Evolutionary conservation across 176 grass and related monocot species (phyloP).

Genomic region (Poa annua): DNA sequence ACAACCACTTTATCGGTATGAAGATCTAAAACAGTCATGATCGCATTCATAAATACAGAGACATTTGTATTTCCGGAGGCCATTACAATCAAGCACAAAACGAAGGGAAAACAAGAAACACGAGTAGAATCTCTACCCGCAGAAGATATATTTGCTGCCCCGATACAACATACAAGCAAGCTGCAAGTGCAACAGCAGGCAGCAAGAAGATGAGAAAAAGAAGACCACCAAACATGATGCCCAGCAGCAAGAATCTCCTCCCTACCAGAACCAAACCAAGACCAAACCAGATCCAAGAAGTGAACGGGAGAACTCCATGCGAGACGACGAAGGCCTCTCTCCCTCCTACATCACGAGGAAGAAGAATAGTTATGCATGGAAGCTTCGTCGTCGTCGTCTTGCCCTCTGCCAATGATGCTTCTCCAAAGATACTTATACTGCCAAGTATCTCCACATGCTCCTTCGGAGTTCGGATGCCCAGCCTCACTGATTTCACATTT

Average conservation of each 20-base stretch:
- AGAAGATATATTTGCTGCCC: neutral
- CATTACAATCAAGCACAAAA: neutral
- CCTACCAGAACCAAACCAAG: constrained; percentile 15
- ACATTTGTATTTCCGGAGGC: neutral
- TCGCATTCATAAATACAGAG: neutral
- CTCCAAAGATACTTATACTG: neutral
- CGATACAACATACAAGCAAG: neutral
- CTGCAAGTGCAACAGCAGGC: neutral
- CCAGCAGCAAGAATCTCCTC: too few species aligned
- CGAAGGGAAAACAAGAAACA: neutral
- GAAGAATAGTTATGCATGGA: neutral
- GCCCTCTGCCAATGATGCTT: neutral
- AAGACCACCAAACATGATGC: too few species aligned
- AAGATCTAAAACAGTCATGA: neutral
- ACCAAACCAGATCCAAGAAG: constrained; percentile 45
- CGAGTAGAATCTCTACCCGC: neutral
- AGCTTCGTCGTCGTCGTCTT: neutral
- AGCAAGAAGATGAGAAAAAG: too few species aligned
- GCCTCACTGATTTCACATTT: neutral
- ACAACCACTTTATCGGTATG: too few species aligned
- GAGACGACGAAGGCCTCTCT: constrained; percentile 18
- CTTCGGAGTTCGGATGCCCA: neutral
- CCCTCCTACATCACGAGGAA: constrained; percentile 33
- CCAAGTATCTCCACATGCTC: neutral
- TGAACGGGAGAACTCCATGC: constrained; percentile 55